Evolutionary conservation across 1,139 yeast genomes (phyloP).

Genomic region (Saccharomyces hybrid): DNA sequence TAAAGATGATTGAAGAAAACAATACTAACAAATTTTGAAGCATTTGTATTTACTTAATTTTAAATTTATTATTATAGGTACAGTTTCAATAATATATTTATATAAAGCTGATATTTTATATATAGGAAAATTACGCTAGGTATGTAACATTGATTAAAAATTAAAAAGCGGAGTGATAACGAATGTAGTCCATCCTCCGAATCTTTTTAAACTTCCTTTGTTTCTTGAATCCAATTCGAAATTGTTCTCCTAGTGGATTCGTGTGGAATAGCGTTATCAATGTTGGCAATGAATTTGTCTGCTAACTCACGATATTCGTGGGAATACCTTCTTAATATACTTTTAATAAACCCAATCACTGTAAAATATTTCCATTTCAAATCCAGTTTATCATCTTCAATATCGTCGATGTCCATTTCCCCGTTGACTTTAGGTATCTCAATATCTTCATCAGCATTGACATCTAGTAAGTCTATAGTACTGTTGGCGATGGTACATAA

Average conservation of each 20-base stretch:
- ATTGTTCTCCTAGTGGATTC: conserved; percentile 27
- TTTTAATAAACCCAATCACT: conserved; percentile 33
- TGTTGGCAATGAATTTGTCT: conserved; percentile 21
- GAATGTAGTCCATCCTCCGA: background rate
- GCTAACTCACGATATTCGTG: conserved; percentile 27
- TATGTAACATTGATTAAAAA: background rate
- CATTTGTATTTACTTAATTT: background rate
- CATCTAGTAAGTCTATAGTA: conserved; percentile 27
- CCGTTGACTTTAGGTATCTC: conserved; percentile 27
- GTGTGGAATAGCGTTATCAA: conserved; percentile 26
- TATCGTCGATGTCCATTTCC: conserved; percentile 14
- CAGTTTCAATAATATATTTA: background rate
- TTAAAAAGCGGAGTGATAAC: background rate
- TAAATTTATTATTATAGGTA: background rate
- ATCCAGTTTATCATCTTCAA: conserved; percentile 21
- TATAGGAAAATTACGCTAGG: background rate
- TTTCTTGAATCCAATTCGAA: conserved; percentile 32
- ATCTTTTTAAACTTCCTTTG: conserved; percentile 21
- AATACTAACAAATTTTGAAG: background rate
- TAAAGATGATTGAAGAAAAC: background rate
- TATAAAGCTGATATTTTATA: background rate
- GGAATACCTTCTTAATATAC: conserved; percentile 36
- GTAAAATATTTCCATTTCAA: conserved; percentile 36
- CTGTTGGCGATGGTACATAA: conserved; percentile 37
- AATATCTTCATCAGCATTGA: conserved; percentile 24